Conservation (phyloP, 768 basidiomycete genomes). For the Tricholoma sp. region DNA sequence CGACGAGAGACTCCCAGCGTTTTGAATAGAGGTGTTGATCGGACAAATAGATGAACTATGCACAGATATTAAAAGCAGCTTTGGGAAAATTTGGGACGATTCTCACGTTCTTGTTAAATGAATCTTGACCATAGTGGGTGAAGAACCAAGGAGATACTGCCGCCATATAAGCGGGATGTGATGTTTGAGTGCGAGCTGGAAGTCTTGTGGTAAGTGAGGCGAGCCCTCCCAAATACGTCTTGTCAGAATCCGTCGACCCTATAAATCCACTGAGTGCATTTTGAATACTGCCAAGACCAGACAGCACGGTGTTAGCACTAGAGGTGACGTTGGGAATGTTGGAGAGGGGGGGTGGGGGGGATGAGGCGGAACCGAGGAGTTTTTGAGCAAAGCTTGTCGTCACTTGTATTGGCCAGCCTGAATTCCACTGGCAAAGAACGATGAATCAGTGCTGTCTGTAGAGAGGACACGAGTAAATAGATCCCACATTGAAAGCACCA, state of each 20-base stretch:
- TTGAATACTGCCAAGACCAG: conserved; percentile 2
- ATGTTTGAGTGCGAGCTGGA: conserved; percentile 21
- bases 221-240: conserved; percentile 45
- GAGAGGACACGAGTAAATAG: neutral
- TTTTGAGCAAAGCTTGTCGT: conserved; percentile 36
- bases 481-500: conserved; percentile 55
- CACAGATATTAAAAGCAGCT: neutral
- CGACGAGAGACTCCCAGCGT: conserved; percentile 65
- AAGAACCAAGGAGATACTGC: conserved; percentile 76
- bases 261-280: conserved; percentile 9
- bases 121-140: conserved; percentile 63
- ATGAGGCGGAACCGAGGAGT: conserved; percentile 18
- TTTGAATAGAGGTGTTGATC: conserved; percentile 64
- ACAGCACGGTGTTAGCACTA: neutral
- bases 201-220: conserved; percentile 21
- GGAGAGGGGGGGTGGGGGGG: conserved; percentile 2
- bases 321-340: neutral
- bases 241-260: conserved; percentile 49
- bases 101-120: conserved; percentile 70
- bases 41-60: conserved; percentile 56
- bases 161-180: conserved; percentile 37
- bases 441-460: conserved; percentile 7
- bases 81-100: neutral
- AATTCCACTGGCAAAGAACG: conserved; percentile 58
- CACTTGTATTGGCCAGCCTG: conserved; percentile 69